These are phyloP conservation scores for Suillus fuscotomentosus DNA, from an alignment of 768 basidiomycete genomes.

Conservation along the genomic window DNA sequence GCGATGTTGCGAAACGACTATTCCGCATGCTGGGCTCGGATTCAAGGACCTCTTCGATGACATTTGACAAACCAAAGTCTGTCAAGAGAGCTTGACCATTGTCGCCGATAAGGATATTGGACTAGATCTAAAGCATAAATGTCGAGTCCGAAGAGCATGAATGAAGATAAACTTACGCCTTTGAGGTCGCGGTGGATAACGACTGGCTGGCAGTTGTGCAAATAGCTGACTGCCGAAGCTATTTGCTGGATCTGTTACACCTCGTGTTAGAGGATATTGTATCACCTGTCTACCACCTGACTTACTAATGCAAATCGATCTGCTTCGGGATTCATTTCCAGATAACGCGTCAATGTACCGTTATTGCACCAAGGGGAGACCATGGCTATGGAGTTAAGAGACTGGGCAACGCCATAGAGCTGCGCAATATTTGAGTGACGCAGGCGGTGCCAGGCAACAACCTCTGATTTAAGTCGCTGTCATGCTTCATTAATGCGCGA, in stretches of 20 bases:
- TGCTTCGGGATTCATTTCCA: constrained; percentile 37
- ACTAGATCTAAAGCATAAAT: constrained; percentile 30
- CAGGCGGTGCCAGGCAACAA: constrained; percentile 56
- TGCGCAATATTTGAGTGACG: constrained; percentile 55
- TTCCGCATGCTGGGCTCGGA: constrained; percentile 21
- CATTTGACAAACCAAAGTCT: constrained; percentile 61
- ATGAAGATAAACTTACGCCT: constrained; percentile 40
- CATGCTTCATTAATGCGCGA: background rate
- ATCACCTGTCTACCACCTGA: background rate
- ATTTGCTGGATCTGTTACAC: constrained; percentile 46
- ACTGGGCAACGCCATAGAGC: constrained; percentile 54
- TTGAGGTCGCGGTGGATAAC: constrained; percentile 65
- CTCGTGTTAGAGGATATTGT: background rate
- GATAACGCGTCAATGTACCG: constrained; percentile 51
- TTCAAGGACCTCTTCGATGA: constrained; percentile 50
- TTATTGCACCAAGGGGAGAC: constrained; percentile 66
- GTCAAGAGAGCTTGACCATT: constrained; percentile 53
- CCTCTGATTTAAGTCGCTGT: constrained; percentile 56
- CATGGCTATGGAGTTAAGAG: constrained; percentile 54
- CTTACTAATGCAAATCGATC: constrained; percentile 50
- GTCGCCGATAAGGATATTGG: constrained; percentile 56
- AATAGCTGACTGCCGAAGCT: constrained; percentile 55
- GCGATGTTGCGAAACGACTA: constrained; percentile 28
- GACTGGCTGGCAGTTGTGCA: constrained; percentile 52
- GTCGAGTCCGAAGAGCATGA: background rate